phyloP scores from a whole-genome alignment of 2,329 filamentous ascomycete genomes.

The Colletotrichum phormii region DNA sequence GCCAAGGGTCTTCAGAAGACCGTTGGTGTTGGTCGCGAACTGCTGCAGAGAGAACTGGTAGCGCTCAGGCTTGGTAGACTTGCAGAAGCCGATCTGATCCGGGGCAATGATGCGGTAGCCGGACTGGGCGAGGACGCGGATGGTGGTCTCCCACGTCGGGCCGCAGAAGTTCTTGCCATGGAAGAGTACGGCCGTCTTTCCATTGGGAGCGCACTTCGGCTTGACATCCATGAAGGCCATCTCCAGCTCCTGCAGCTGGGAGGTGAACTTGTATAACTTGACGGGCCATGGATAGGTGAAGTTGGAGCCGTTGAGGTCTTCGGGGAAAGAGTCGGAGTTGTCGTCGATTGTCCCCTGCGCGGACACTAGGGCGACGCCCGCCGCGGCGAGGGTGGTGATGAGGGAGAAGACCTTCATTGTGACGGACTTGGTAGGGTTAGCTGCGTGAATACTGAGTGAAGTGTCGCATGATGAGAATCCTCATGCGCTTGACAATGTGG shows the following conservation, averaged over 20 bases:
- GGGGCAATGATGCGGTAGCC: constrained; percentile 66
- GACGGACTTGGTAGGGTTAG: constrained; percentile 9
- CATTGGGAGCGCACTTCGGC: constrained; percentile 48
- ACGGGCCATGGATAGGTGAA: constrained; percentile 65
- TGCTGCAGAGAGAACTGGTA: constrained; percentile 67
- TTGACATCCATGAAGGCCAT: constrained; percentile 68
- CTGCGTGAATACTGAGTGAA: not conserved
- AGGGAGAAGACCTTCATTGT: constrained; percentile 39
- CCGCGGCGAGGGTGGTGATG: constrained; percentile 32
- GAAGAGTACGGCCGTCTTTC: constrained; percentile 59
- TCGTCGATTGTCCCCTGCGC: constrained; percentile 47
- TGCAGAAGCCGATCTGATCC: constrained; percentile 69
- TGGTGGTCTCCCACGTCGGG: constrained; percentile 62
- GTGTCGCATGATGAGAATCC: not conserved
- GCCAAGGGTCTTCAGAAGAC: constrained; percentile 56
- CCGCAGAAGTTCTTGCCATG: constrained; percentile 70
- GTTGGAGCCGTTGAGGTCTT: constrained; percentile 61
- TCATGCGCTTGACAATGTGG: not conserved
- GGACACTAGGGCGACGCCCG: constrained; percentile 37
- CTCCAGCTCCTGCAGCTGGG: constrained; percentile 59
- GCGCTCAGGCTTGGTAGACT: constrained; percentile 61
- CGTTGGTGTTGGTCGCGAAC: constrained; percentile 61
- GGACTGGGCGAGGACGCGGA: constrained; percentile 50
- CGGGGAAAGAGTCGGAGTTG: constrained; percentile 50
- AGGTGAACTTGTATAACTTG: constrained; percentile 59